Evolutionary conservation across 352 stramenopile genomes (phyloP), one percentile per base, ranked within the genome.

Genomic region (Hyaloperonospora arabidopsidis): DNA sequence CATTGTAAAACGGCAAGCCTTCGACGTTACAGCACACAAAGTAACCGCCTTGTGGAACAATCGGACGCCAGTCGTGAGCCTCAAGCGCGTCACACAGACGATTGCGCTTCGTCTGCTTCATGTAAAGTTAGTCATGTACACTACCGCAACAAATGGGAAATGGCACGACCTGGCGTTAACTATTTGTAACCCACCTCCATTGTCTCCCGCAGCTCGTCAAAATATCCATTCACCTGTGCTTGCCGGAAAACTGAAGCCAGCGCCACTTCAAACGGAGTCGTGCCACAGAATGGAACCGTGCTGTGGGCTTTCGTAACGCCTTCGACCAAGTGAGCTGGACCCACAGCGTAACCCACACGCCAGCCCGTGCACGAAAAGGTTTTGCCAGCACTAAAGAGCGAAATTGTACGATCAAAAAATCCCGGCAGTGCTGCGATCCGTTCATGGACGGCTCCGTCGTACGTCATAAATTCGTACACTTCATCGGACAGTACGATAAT

Each of bases 401-500:
- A 93, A 40, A 97, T 79, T 1, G 86, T 96, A 52, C 84, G 80
- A 29, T 96, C 73, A 38, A 82, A 87, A 62, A 97, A 87, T 34
- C 85, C 78, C 0, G 87, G 81, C 51, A 96, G 72, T 36, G 75
- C 43, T 5, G 81, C 86, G 36, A 95, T 70, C 18, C 84, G 82
- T 48, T 89, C 74, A 51, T 93, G 78, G 14, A 48, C 4, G 0
- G 78, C 64, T 6, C 79, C 81, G 54, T 95, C 86, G 62, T 84
- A 96, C 36, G 91, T 86, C 79, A 98, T 98, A 65, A 97, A 98
- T 77, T 98, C 97, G 76, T 99, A 98, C 14, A 99, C 97, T 67
- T 99, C 97, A 67, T 99, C 97, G 5, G 90, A 93, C 25, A 99
- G 75, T 15, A 98, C 90, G 18, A 98, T 61, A 17, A 95, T 68